Percentiles rank a stretch among this genome's conserved stretches.
Evolutionary conservation across 768 basidiomycete genomes (phyloP).

Genomic region (Suillus paluster): DNA sequence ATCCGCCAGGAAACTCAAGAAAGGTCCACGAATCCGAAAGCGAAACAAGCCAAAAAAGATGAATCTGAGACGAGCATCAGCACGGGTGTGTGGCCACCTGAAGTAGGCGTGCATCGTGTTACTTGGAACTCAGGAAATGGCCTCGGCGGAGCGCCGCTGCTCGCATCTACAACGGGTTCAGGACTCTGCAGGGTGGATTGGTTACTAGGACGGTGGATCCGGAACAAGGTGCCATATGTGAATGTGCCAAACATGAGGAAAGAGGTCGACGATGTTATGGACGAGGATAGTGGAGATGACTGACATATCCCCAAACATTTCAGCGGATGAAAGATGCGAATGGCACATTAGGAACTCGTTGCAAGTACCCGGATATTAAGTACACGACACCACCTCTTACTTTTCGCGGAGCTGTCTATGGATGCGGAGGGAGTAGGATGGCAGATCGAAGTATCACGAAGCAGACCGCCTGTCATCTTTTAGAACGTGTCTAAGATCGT

Average conservation of each 20-base stretch:
- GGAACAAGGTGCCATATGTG: conserved; percentile 67
- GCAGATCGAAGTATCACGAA: neutral
- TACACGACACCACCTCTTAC: neutral
- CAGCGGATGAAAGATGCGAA: neutral
- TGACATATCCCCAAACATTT: neutral
- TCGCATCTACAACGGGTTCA: conserved; percentile 82
- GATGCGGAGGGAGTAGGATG: neutral
- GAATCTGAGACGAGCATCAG: conserved; percentile 33
- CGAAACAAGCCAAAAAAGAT: conserved; percentile 35
- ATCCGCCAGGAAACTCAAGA: conserved; percentile 50
- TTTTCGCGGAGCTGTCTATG: neutral
- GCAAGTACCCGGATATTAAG: neutral
- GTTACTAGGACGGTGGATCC: conserved; percentile 75
- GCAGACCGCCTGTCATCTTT: neutral
- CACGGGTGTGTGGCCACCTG: conserved; percentile 77
- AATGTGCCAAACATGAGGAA: conserved; percentile 63
- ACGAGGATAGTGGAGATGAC: conserved; percentile 39
- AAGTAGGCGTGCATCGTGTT: conserved; percentile 78
- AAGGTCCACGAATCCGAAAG: conserved; percentile 38
- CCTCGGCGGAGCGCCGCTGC: conserved; percentile 54
- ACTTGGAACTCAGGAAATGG: conserved; percentile 84
- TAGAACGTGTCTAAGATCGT: neutral
- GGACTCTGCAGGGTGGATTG: conserved; percentile 89
- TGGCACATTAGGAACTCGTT: neutral
- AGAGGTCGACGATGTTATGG: conserved; percentile 52